Evolutionary conservation across 1,139 yeast species (phyloP).

Genomic region (Zygotorulaspora mrakii): DNA sequence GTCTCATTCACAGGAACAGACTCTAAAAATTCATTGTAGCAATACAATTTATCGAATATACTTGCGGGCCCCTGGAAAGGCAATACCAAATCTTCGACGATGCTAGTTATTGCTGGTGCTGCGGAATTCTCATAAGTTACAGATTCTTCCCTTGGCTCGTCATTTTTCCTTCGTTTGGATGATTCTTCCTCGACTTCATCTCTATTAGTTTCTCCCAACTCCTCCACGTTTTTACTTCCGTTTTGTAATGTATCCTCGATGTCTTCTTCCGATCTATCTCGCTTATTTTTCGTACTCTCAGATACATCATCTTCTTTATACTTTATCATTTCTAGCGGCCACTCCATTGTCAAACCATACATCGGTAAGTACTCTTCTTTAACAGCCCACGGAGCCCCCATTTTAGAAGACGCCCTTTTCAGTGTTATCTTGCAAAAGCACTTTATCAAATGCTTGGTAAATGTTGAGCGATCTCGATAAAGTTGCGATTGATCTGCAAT

Average conservation of each 20-base stretch:
- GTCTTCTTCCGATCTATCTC: conserved; percentile 19
- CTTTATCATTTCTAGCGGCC: conserved; percentile 34
- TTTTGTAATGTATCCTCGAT: conserved; percentile 11
- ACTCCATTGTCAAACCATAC: conserved; percentile 39
- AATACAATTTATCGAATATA: conserved; percentile 19
- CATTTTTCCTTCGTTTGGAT: conserved; percentile 14
- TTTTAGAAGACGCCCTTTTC: conserved; percentile 66
- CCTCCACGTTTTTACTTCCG: conserved; percentile 10
- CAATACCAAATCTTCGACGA: conserved; percentile 38
- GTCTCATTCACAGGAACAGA: conserved; percentile 14
- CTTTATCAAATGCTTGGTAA: conserved; percentile 85
- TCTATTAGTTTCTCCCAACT: conserved; percentile 11
- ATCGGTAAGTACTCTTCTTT: conserved; percentile 55
- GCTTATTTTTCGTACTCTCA: conserved; percentile 33
- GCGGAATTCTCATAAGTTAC: conserved; percentile 10
- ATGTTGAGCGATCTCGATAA: conserved; percentile 76
- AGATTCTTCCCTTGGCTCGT: conserved; percentile 13
- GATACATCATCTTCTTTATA: conserved; percentile 37
- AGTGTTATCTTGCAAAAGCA: conserved; percentile 85
- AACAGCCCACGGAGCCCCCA: conserved; percentile 98
- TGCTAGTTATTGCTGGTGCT: conserved; percentile 28
- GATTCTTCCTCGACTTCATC: conserved; percentile 17
- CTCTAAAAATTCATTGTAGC: conserved; percentile 27
- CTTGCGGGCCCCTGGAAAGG: conserved; percentile 32
- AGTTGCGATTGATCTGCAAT: conserved; percentile 72